A percentile compares a stretch with the other conserved stretches of the same genome.
These are phyloP conservation scores for Lasiosphaeriaceae sp. DNA, from an alignment of 495 filamentous ascomycete species.

Conservation along the genomic window DNA sequence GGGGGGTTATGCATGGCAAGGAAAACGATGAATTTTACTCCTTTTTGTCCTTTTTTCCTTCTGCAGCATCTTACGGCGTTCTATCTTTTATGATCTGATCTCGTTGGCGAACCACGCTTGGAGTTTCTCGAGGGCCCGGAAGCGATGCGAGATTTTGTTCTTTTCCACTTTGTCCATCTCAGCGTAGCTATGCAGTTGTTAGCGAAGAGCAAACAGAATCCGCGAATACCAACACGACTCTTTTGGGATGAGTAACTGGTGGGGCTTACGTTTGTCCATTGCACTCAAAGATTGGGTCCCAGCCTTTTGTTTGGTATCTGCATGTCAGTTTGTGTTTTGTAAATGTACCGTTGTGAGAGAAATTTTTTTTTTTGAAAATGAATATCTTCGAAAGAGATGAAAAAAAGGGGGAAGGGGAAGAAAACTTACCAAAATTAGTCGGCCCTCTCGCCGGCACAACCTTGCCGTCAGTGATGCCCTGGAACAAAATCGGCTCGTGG, in stretches of 20 bases:
- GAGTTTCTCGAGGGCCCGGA: conserved; percentile 78
- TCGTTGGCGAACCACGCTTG: conserved; percentile 72
- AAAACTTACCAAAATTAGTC: conserved; percentile 69
- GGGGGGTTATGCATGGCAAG: not conserved
- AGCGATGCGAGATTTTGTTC: conserved; percentile 90
- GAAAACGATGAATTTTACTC: not conserved
- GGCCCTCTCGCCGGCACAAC: conserved; percentile 75
- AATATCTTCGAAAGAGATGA: not conserved
- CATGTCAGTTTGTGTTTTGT: no score
- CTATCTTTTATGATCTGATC: conserved; percentile 20
- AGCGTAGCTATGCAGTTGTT: conserved; percentile 54
- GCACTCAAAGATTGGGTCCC: conserved; percentile 97
- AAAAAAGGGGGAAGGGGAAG: conserved; percentile 8
- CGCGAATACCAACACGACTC: no score
- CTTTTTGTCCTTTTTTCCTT: not conserved
- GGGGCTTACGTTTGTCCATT: conserved; percentile 84
- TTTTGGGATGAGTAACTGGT: conserved; percentile 29
- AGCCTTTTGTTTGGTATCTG: no score
- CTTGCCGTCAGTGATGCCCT: conserved; percentile 74
- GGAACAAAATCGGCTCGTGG: conserved; percentile 81
- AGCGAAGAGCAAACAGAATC: no score
- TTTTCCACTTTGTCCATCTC: conserved; percentile 94
- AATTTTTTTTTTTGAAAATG: no score
- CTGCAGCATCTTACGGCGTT: not conserved
- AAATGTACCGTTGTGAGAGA: no score